Conservation (phyloP, 805 yeast species). For the Wickerhamiella occidentalis region DNA sequence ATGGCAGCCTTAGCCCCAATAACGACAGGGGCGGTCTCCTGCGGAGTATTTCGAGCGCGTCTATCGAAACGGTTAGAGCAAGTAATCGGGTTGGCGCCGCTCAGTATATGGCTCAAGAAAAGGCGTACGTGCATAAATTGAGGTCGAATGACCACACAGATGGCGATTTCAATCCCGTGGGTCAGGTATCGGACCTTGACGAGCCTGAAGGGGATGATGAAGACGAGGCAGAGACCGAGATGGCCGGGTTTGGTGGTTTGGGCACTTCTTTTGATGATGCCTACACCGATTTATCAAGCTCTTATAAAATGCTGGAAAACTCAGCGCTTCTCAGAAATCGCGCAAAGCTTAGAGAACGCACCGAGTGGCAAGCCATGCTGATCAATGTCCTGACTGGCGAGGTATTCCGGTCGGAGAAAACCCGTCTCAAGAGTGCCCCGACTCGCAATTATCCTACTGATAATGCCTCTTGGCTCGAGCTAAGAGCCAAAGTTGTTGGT, state of each 20-base stretch:
- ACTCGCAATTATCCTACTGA: slow-evolving; percentile 38
- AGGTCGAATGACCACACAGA: slow-evolving; percentile 53
- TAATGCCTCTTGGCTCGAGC: slow-evolving; percentile 72
- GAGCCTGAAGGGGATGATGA: slow-evolving; percentile 13
- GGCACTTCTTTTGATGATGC: slow-evolving; percentile 27
- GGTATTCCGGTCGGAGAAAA: slow-evolving; percentile 78
- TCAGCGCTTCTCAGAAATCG: slow-evolving; percentile 24
- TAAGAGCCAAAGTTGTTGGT: slow-evolving; percentile 69
- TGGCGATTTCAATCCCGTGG: slow-evolving; percentile 21
- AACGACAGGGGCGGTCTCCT: neutral
- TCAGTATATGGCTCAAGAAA: slow-evolving; percentile 51
- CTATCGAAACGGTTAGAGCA: neutral
- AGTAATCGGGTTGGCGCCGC: slow-evolving; percentile 23
- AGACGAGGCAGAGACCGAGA: slow-evolving; percentile 19
- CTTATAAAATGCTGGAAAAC: slow-evolving; percentile 19
- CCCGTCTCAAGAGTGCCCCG: slow-evolving; percentile 42
- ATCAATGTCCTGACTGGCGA: slow-evolving; percentile 87
- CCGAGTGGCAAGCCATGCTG: slow-evolving; percentile 95
- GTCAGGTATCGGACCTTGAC: slow-evolving; percentile 15
- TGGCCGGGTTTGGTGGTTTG: slow-evolving; percentile 25
- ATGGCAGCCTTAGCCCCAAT: neutral
- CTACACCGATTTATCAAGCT: slow-evolving; percentile 20
- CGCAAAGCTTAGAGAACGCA: slow-evolving; percentile 44
- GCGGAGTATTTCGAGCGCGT: neutral
- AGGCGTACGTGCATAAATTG: slow-evolving; percentile 50